Percentiles rank a stretch among this genome's conserved stretches.
Conservation (phyloP, 177 flowering plant species). For the Telopea speciosissima region DNA sequence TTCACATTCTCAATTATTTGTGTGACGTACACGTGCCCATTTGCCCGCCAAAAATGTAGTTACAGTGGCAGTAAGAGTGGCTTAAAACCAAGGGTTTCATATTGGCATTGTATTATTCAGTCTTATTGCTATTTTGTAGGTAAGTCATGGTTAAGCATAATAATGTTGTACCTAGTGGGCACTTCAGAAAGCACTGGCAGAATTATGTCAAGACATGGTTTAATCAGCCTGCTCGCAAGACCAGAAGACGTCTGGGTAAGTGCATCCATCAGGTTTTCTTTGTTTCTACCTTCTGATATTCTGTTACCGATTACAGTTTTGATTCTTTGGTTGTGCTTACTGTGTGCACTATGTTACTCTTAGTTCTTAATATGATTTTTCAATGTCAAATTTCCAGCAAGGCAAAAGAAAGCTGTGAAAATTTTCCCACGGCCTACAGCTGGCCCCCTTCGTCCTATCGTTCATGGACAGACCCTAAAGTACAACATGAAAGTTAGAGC, state of each 20-base stretch:
- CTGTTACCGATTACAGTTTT: not conserved
- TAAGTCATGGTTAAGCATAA: slow-evolving; percentile 5
- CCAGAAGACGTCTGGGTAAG: slow-evolving; percentile 4
- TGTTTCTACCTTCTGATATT: not conserved
- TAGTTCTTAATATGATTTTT: not conserved
- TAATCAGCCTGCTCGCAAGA: slow-evolving; percentile 3
- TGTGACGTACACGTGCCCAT: too few relatives aligned
- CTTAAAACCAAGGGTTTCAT: too few relatives aligned
- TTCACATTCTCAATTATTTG: too few relatives aligned
- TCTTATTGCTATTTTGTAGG: not conserved
- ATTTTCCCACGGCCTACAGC: slow-evolving; percentile 31
- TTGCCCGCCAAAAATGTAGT: too few relatives aligned
- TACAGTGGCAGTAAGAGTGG: too few relatives aligned
- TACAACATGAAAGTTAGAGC: slow-evolving; percentile 40
- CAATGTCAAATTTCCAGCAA: slow-evolving; percentile 12
- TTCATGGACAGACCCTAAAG: slow-evolving; percentile 31
- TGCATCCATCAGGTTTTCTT: not conserved
- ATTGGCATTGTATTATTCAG: not conserved
- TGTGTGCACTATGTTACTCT: not conserved
- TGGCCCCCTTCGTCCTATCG: slow-evolving; percentile 32
- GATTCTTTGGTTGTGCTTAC: not conserved
- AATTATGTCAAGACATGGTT: slow-evolving; percentile 2
- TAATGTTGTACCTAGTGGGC: slow-evolving; percentile 2
- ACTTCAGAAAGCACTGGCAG: slow-evolving; percentile 7
- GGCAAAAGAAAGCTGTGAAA: slow-evolving; percentile 37